These are phyloP conservation scores for Boletus vinaceobasis DNA, from an alignment of 768 basidiomycete genomes.

Conservation along the genomic window DNA sequence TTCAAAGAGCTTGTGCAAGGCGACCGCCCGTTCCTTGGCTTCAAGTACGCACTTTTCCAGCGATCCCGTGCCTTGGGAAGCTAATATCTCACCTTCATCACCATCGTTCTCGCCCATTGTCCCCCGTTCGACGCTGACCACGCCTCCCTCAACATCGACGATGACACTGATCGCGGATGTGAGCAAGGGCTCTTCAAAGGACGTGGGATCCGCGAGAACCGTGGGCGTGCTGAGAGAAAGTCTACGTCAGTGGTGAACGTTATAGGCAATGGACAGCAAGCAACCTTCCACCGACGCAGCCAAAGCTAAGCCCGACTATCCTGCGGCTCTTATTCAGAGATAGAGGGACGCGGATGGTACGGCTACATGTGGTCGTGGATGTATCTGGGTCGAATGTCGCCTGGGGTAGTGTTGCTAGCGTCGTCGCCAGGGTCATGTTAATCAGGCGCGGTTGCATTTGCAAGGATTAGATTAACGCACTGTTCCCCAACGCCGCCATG, in stretches of 20 bases:
- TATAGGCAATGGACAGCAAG: neutral
- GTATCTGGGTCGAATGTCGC: constrained; percentile 70
- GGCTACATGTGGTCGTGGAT: constrained; percentile 59
- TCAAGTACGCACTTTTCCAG: constrained; percentile 17
- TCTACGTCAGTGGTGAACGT: neutral
- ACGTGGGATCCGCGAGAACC: constrained; percentile 77
- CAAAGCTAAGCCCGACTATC: constrained; percentile 23
- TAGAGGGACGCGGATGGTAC: constrained; percentile 44
- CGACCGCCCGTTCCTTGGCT: constrained; percentile 22
- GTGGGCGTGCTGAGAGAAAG: constrained; percentile 35
- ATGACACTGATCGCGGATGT: constrained; percentile 67
- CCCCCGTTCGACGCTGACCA: constrained; percentile 24
- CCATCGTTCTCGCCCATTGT: constrained; percentile 19
- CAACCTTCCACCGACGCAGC: constrained; percentile 24
- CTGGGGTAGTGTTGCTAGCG: constrained; percentile 63
- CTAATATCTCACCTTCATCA: constrained; percentile 6
- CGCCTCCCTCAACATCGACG: constrained; percentile 39
- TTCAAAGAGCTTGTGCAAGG: constrained; percentile 23
- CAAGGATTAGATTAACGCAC: constrained; percentile 45
- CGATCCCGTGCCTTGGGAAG: neutral
- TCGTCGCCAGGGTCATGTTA: neutral
- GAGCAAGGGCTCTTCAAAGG: constrained; percentile 88
- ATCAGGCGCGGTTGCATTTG: constrained; percentile 36
- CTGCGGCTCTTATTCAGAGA: constrained; percentile 32
- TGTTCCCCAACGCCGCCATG: constrained; percentile 80